Conservation (phyloP, 2,329 filamentous ascomycete genomes). For the Diaporthe citriasiana region DNA sequence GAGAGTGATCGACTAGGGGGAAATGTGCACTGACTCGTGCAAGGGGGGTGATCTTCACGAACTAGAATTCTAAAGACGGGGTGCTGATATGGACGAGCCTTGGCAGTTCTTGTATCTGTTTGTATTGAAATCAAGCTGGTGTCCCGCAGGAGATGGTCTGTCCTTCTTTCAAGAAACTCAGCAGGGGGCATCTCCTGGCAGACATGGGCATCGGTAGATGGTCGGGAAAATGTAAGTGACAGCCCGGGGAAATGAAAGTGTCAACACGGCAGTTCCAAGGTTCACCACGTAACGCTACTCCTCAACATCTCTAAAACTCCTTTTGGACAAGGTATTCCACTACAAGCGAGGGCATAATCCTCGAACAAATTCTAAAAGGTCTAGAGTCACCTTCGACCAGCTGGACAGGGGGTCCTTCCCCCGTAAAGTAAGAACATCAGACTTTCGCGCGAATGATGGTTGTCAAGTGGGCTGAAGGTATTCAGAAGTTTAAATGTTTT, state of each 20-base stretch:
- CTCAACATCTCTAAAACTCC: no score
- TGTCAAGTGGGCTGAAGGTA: background rate
- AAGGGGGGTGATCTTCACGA: constrained; percentile 13
- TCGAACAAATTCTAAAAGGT: no score
- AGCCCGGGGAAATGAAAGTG: background rate
- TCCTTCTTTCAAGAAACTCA: background rate
- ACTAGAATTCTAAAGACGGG: background rate
- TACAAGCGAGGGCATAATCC: background rate
- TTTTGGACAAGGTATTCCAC: background rate
- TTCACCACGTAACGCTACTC: no score
- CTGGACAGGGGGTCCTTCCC: background rate
- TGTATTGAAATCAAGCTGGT: background rate
- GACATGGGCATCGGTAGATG: background rate
- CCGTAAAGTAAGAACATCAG: background rate
- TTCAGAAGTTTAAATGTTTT: background rate
- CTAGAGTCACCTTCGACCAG: no score
- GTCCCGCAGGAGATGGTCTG: background rate
- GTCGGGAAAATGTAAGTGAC: background rate
- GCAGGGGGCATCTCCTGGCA: background rate
- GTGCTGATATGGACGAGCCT: background rate
- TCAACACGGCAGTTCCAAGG: background rate
- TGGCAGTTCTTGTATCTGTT: background rate
- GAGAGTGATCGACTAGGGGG: background rate
- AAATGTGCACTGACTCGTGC: background rate
- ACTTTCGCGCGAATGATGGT: background rate